These are phyloP conservation scores for Trypanosoma mega DNA, from an alignment of 208 protist genomes.

Conservation along the genomic window DNA sequence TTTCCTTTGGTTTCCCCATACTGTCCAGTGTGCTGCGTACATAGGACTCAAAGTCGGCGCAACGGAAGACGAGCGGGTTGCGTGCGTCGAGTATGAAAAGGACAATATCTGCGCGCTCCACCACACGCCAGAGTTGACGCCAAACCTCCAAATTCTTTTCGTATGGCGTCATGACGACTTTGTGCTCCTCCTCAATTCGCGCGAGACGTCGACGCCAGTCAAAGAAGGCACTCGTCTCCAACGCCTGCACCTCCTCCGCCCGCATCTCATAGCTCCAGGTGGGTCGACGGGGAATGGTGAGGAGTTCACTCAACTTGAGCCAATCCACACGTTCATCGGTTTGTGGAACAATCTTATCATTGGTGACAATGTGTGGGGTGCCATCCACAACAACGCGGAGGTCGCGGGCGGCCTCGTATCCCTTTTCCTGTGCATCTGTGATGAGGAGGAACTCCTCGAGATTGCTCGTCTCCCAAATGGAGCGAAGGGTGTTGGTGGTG, in stretches of 20 bases:
- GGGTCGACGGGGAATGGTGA: slow-evolving; percentile 86
- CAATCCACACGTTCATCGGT: slow-evolving; percentile 47
- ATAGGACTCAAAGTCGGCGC: slow-evolving; percentile 79
- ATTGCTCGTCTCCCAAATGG: slow-evolving; percentile 88
- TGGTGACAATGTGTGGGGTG: slow-evolving; percentile 71
- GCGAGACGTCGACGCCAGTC: slow-evolving; percentile 90
- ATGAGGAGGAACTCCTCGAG: slow-evolving; percentile 86
- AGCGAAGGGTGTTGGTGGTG: slow-evolving; percentile 59
- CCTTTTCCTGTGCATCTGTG: slow-evolving; percentile 82
- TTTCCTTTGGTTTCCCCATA: slow-evolving; percentile 61
- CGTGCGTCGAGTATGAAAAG: slow-evolving; percentile 95
- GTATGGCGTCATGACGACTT: slow-evolving; percentile 96
- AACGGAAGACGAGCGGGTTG: slow-evolving; percentile 97
- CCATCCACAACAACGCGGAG: slow-evolving; percentile 80
- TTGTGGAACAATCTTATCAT: slow-evolving; percentile 61
- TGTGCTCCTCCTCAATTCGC: slow-evolving; percentile 92
- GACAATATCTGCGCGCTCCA: slow-evolving; percentile 95
- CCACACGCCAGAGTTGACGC: slow-evolving; percentile 99
- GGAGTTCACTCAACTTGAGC: slow-evolving; percentile 66
- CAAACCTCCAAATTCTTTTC: slow-evolving; percentile 99
- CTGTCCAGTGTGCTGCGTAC: slow-evolving; percentile 82
- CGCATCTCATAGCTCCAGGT: slow-evolving; percentile 77
- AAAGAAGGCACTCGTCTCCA: slow-evolving; percentile 84
- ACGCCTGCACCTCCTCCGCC: slow-evolving; percentile 56
- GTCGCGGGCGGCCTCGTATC: slow-evolving; percentile 82